Percentiles rank a stretch among this genome's conserved stretches.
These are phyloP conservation scores for Pseudocercospora fuligena DNA, from an alignment of 2,329 filamentous ascomycete species.

Conservation along the genomic window DNA sequence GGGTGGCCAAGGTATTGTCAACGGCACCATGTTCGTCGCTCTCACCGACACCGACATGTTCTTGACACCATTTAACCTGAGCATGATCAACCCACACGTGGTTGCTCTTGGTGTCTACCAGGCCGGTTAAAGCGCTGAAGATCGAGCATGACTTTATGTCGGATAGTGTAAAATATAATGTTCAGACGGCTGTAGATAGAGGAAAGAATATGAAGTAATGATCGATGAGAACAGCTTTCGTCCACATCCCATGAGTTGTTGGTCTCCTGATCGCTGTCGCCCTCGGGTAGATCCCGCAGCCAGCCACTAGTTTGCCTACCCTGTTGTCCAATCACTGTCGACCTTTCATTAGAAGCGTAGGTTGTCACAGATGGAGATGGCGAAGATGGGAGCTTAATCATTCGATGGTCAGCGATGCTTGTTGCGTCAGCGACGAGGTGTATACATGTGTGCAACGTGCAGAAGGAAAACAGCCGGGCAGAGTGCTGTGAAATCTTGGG, in stretches of 20 bases:
- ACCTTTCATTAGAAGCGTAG: neutral
- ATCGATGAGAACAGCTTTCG: neutral
- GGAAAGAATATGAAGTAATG: neutral
- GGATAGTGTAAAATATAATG: neutral
- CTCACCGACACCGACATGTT: slow-evolving; percentile 71
- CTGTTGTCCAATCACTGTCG: neutral
- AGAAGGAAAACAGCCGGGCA: neutral
- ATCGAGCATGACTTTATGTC: slow-evolving; percentile 39
- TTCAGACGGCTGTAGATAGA: neutral
- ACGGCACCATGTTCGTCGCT: slow-evolving; percentile 79
- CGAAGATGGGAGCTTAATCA: no score
- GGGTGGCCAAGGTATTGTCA: slow-evolving; percentile 68
- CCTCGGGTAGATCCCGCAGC: slow-evolving; percentile 11
- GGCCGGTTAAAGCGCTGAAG: slow-evolving; percentile 66
- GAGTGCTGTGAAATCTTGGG: neutral
- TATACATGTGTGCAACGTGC: neutral
- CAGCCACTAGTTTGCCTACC: neutral
- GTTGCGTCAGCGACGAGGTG: no score
- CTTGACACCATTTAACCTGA: slow-evolving; percentile 78
- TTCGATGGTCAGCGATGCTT: no score
- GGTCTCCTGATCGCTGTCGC: slow-evolving; percentile 59
- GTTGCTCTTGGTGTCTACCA: slow-evolving; percentile 76
- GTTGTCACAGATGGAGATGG: neutral
- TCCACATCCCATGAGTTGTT: neutral
- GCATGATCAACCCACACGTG: slow-evolving; percentile 75